phyloP scores from a whole-genome alignment of 805 yeast species.

The Yarrowia alimentaria region DNA sequence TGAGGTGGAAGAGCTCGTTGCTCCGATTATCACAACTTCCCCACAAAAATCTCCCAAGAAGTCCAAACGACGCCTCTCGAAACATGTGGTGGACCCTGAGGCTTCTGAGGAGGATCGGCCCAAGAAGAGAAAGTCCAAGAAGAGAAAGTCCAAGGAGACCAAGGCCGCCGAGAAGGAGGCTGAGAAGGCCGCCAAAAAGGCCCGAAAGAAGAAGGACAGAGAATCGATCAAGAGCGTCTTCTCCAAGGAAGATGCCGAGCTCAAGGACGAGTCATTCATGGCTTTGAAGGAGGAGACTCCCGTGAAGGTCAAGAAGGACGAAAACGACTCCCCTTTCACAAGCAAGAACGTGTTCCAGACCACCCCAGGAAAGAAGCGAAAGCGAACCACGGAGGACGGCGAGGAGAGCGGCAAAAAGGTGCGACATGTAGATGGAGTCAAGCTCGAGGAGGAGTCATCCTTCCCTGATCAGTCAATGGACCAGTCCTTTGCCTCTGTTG shows the following conservation, averaged over 20 bases:
- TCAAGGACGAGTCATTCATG: not conserved
- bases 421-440: no score
- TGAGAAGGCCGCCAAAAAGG: no score
- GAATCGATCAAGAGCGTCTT: constrained; percentile 1
- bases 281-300: constrained; percentile 23
- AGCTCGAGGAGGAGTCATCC: constrained; percentile 24
- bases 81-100: constrained; percentile 17
- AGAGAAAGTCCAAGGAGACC: constrained; percentile 26
- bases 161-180: constrained; percentile 16
- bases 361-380: constrained; percentile 25
- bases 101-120: constrained; percentile 9
- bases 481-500: constrained; percentile 11
- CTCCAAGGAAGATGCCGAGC: not conserved
- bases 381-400: constrained; percentile 23
- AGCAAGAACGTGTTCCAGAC: constrained; percentile 31
- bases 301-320: constrained; percentile 24
- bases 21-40: constrained; percentile 2
- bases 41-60: constrained; percentile 19
- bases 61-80: constrained; percentile 17
- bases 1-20: constrained; percentile 15
- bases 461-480: constrained; percentile 6
- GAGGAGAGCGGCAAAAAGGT: constrained; percentile 4
- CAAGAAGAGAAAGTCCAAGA: constrained; percentile 17
- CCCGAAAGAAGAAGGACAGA: constrained; percentile 24
- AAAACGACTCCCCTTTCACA: constrained; percentile 28